Evolutionary conservation across 148 eudicot genomes (phyloP), one percentile per base, ranked within the genome.

Genomic region (Arbutus unedo): DNA sequence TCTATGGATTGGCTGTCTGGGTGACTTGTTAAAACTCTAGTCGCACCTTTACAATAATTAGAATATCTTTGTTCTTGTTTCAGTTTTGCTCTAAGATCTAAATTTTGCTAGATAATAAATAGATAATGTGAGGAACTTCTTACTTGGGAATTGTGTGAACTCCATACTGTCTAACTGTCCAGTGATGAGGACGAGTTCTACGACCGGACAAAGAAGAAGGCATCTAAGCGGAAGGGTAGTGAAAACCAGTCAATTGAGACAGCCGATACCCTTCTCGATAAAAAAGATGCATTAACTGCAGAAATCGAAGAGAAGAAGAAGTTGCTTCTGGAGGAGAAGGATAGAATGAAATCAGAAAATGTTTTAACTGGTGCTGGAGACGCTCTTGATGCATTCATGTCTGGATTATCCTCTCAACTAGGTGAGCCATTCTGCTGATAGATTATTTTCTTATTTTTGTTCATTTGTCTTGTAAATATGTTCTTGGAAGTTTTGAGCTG

Each of bases 161-260:
- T 41, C 23, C 31, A 38, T 41, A 5, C 57, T 7, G 2, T 67
- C n/a, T 66, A 41, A 23, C 18, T 79, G 43, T 9, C 51, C 86
- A 94, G 99, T 82, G 99, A 94, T 83, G 99, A 94, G 82, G 99
- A 97, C 79, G 99, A 97, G 48, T 97, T 94, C 86, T 97, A 93
- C 83, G 99, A 97, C 74, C 94, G 98, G 83, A 93, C 99, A 57
- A 89, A 85, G 89, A 89, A 90, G 89, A 92, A 87, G 85, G 67
- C 85, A 44, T 86, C 91, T 45, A 86, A 78, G 25, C 87, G 48
- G n/a, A 97, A 92, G 90, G 82, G 86, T 82, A 84, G 86, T 82
- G 89, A 90, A 82, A 81, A 81, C 83, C 95, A 90, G 84, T 84
- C 93, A 75, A 85, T 97, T 81, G 99, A 97, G 90, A 94, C 99